Conservation (phyloP, 306 rosid genomes). For the Castanea mollissima region DNA sequence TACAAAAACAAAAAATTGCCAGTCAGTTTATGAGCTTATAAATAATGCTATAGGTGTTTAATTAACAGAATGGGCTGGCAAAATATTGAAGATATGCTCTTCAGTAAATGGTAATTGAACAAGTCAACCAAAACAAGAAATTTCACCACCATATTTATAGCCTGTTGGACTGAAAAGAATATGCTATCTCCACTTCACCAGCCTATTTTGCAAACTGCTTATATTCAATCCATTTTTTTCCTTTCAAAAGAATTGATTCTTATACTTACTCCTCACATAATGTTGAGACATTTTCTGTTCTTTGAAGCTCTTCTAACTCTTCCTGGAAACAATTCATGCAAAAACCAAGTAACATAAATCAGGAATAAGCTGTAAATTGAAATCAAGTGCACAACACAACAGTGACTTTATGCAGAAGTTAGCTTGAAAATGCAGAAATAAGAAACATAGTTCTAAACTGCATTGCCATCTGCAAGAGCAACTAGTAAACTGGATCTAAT, state of each 20-base stretch:
- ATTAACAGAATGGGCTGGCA: background rate
- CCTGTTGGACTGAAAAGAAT: background rate
- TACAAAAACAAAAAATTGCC: background rate
- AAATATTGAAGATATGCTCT: slow-evolving; percentile 5
- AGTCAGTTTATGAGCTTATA: background rate
- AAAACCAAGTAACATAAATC: slow-evolving; percentile 11
- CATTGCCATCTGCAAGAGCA: background rate
- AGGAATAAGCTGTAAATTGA: slow-evolving; percentile 5
- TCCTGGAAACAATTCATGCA: slow-evolving; percentile 44
- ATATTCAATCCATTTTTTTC: background rate
- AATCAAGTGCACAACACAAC: background rate
- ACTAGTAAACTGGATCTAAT: background rate
- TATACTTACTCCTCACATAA: slow-evolving; percentile 63
- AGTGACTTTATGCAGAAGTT: slow-evolving; percentile 15
- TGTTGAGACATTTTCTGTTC: slow-evolving; percentile 60
- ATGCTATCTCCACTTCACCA: background rate
- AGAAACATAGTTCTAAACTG: background rate
- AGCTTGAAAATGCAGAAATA: background rate
- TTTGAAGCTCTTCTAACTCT: slow-evolving; percentile 68
- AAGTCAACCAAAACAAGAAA: slow-evolving; percentile 3
- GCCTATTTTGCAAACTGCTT: slow-evolving; percentile 2
- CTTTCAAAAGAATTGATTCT: slow-evolving; percentile 5
- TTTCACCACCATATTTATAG: background rate
- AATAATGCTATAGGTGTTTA: background rate
- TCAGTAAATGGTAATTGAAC: background rate